Evolutionary conservation across 495 filamentous ascomycete genomes (phyloP), one percentile per base, ranked within the genome.

Genomic region (Clavariopsis aquatica): DNA sequence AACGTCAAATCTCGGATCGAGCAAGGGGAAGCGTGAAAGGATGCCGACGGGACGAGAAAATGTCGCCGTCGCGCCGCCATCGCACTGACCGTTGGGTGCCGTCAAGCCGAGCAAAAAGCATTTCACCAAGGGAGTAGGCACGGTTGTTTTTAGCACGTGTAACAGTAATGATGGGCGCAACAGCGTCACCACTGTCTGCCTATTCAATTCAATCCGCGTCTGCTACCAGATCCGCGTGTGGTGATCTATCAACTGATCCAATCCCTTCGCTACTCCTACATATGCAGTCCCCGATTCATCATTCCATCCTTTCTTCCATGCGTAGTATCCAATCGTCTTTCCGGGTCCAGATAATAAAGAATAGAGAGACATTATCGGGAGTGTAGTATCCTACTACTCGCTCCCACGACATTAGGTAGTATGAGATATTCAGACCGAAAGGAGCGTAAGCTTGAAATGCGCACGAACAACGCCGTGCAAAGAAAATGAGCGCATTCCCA

Each of bases 351-450:
- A 9, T 3, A 15, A 54, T 20, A 29, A 7, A 57, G n/a, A 57
- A 57, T 22, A 57, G 54, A 57, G 54, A 57, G 54, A 57, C 54
- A 57, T 57, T 57, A 57, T 20, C 54, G n/a, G 54, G 54, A 57
- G 54, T 5, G 15, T 20, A 24, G 36, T 6, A n/a, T 38, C 34
- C 20, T 13, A 41, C 17, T 43, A 43, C 13, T 43, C 38, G n/a
- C 54, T 41, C 54, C 36, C 20, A 36, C 6, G 26, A 22, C 29
- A 57, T 57, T 57, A 57, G 8, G 22, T 47, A 59, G 15, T 27
- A n/a, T 19, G 36, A 26, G n/a, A 22, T 43, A 2, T 38, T 26
- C 34, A 29, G 36, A 53, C 34, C 51, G 8, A 56, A 56, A 43
- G 53, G 53, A 56, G 53, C 28, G 53, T 56, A 13, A 34, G 26